Percentiles rank a stretch among this genome's conserved stretches.
Conservation (phyloP, 805 yeast species). For the Kodamaea kaohsiungensis region DNA sequence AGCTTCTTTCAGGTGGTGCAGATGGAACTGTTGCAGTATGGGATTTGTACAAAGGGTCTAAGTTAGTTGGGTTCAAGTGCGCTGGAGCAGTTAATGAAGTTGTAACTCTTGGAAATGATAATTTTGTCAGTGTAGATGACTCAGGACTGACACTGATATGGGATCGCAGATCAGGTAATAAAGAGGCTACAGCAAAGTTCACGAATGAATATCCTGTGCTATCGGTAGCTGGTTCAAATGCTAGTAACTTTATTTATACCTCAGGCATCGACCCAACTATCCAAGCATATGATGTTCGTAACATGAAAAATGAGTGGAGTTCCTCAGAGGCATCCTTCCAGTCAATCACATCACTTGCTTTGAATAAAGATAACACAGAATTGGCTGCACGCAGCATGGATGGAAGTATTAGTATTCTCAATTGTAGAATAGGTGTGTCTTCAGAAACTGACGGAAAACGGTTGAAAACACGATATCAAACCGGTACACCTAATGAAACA, state of each 20-base stretch:
- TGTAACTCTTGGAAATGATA: slow-evolving; percentile 2
- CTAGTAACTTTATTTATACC: slow-evolving; percentile 46
- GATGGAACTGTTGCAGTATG: slow-evolving; percentile 62
- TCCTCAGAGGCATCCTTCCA: slow-evolving; percentile 28
- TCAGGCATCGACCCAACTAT: slow-evolving; percentile 72
- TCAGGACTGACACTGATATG: slow-evolving; percentile 62
- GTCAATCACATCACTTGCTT: slow-evolving; percentile 56
- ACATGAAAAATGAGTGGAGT: slow-evolving; percentile 44
- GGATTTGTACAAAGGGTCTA: slow-evolving; percentile 59
- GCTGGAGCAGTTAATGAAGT: slow-evolving; percentile 57
- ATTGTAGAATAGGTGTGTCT: background rate
- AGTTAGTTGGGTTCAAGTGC: slow-evolving; percentile 49
- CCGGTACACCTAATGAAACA: slow-evolving; percentile 39
- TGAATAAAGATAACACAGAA: slow-evolving; percentile 48
- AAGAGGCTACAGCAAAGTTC: slow-evolving; percentile 38
- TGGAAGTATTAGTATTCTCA: slow-evolving; percentile 30
- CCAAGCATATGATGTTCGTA: slow-evolving; percentile 58
- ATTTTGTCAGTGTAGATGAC: slow-evolving; percentile 55
- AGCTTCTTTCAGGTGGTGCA: slow-evolving; percentile 55
- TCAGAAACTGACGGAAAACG: background rate
- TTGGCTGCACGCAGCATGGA: slow-evolving; percentile 57
- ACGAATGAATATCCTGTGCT: slow-evolving; percentile 60
- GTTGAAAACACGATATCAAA: slow-evolving; percentile 2
- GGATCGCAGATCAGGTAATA: slow-evolving; percentile 57
- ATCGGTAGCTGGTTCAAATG: slow-evolving; percentile 37